Conservation (phyloP, 2,329 filamentous ascomycete genomes). For the Neopestalotiopsis clavispora region DNA sequence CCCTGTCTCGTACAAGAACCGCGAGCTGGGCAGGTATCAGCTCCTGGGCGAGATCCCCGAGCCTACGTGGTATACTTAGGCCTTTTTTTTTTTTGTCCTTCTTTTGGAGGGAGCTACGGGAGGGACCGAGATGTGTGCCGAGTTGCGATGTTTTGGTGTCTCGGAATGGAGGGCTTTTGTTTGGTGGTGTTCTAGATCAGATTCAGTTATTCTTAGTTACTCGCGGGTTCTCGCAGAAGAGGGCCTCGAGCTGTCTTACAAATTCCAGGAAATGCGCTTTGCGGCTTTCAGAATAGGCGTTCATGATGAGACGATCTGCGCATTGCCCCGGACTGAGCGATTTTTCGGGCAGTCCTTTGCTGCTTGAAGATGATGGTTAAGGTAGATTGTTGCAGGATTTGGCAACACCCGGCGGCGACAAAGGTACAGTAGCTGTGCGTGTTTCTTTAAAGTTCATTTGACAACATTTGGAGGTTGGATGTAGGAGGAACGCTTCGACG, state of each 20-base stretch:
- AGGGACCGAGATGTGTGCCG: not conserved
- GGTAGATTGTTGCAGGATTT: not conserved
- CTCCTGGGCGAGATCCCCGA: conserved; percentile 6
- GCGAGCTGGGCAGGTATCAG: conserved; percentile 61
- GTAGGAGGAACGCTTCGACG: not conserved
- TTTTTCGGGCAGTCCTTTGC: not conserved
- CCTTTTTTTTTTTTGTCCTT: not conserved
- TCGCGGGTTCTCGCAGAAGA: not conserved
- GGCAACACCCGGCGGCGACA: not conserved
- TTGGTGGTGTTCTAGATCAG: not conserved
- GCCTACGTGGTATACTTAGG: conserved; percentile 9
- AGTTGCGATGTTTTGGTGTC: not conserved
- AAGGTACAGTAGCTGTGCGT: not conserved
- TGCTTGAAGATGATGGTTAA: not conserved
- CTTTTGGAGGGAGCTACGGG: not conserved
- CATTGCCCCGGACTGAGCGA: not conserved
- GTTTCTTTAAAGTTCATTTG: not conserved
- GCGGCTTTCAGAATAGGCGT: not conserved
- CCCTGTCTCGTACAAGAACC: conserved; percentile 70
- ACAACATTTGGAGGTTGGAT: not conserved
- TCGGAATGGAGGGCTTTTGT: not conserved
- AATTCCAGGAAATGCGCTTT: not conserved
- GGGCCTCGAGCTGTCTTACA: not conserved
- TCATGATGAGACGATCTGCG: not conserved
- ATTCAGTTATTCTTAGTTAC: not conserved